Base-by-base conservation (phyloP, 768 basidiomycete species). In the Termitomyces sp. region DNA sequence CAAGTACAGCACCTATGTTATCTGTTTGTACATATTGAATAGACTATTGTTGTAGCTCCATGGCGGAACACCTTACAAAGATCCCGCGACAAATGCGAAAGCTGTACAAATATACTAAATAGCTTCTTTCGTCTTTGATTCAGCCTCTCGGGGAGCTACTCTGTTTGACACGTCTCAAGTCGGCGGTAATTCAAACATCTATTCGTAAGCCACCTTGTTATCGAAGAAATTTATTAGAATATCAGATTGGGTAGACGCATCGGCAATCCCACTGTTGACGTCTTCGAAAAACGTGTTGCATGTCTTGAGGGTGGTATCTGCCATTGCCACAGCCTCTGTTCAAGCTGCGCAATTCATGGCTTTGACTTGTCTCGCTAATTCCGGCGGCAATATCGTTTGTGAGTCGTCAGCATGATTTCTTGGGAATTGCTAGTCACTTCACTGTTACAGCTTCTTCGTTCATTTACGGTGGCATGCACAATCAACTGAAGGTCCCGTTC, bases 321-420 rank as follows among this genome's bases (percentile, higher is more conserved):
- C 86, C 2, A 72, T 87, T 0, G 82, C 85, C 0, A 68, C 78
- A 5, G 68, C 85, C 0, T 83, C 81, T 47, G 87, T 85, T 1
- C 85, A 85, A 59, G 70, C 83, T 3, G 88, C 86, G 0, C 84
- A 86, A 58, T 82, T 84, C 65, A 72, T 87, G 71, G 78, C 84
- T 0, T 75, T 87, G 49, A 71, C 77, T 0, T 75, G 80, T 1
- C 72, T 86, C 20, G 80, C 82, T 1, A 62, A 70, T 18, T 49
- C 71, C 0, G 86, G 86, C 1, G 87, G 88, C 64, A 89, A 89
- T 58, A 83, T 89, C 53, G 77, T 88, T 2, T 76, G 81, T 1
- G 80, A 81, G 82, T 80, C 13, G 13, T 4, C 2, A 8, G 0
- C 54, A 62, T 77, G 68, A 13, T 44, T 22, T 46, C 7, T n/a